Evolutionary conservation across 2,329 filamentous ascomycete species (phyloP).

Genomic region (Colletotrichum eremochloae): DNA sequence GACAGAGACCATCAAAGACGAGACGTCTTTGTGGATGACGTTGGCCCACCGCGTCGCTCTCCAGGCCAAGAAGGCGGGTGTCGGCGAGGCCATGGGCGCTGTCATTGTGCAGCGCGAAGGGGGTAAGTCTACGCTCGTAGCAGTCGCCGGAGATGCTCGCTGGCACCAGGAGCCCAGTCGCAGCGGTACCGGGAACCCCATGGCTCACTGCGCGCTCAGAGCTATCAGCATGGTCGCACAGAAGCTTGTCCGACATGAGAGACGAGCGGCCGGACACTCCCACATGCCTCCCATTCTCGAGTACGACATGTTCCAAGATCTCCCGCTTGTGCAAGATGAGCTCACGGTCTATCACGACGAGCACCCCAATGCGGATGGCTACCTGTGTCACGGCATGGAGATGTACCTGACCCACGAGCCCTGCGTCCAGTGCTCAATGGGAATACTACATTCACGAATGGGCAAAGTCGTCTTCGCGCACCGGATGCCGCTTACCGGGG

Average conservation of each 20-base stretch:
- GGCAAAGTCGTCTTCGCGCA: constrained; percentile 84
- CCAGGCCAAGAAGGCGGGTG: constrained; percentile 67
- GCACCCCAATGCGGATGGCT: constrained; percentile 80
- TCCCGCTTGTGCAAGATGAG: constrained; percentile 77
- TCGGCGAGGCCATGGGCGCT: constrained; percentile 79
- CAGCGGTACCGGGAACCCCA: constrained; percentile 74
- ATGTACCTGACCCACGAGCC: constrained; percentile 96
- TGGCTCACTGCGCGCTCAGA: constrained; percentile 83
- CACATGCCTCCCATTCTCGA: constrained; percentile 58
- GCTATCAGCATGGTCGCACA: constrained; percentile 87
- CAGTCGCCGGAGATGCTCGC: constrained; percentile 82
- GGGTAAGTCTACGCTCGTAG: constrained; percentile 70
- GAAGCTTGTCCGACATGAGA: constrained; percentile 70
- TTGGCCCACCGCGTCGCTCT: constrained; percentile 75
- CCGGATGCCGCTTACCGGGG: constrained; percentile 85
- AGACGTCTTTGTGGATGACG: constrained; percentile 75
- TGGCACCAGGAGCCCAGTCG: constrained; percentile 68
- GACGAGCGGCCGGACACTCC: constrained; percentile 54
- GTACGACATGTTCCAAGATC: constrained; percentile 76
- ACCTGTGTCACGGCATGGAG: constrained; percentile 93
- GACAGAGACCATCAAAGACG: constrained; percentile 75
- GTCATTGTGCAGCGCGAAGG: constrained; percentile 78
- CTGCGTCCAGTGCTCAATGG: constrained; percentile 97
- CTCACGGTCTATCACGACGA: constrained; percentile 71
- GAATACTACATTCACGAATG: constrained; percentile 93